phyloP scores from a whole-genome alignment of 163 green algal genomes.

The Coccomyxa subellipsoidea region DNA sequence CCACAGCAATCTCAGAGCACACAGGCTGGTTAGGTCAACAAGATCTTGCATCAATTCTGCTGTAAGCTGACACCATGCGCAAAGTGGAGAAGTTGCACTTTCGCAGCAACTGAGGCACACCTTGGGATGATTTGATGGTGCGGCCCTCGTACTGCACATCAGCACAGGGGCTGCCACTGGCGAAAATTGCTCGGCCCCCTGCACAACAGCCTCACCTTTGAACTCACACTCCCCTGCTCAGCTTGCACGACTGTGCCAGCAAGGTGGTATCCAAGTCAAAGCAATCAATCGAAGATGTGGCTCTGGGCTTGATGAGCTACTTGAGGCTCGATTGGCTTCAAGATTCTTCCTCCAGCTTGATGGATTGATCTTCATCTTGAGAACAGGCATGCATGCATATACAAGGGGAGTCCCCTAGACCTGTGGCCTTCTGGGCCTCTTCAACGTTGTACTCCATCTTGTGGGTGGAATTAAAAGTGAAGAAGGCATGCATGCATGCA shows the following conservation, averaged over 20 bases:
- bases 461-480: constrained; percentile 69
- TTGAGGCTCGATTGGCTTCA: not conserved
- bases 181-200: constrained; percentile 62
- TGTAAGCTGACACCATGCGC: too few species aligned
- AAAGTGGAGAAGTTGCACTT: too few species aligned
- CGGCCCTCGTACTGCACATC: constrained; percentile 47
- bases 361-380: too few species aligned
- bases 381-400: not conserved
- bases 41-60: too few species aligned
- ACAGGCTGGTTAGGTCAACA: not conserved
- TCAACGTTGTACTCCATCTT: constrained; percentile 78
- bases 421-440: constrained; percentile 51
- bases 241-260: too few species aligned
- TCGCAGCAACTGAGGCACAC: constrained; percentile 32
- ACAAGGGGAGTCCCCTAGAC: constrained; percentile 4
- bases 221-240: too few species aligned
- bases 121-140: constrained; percentile 45
- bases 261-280: not conserved
- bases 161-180: constrained; percentile 60
- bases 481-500: too few species aligned
- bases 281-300: not conserved
- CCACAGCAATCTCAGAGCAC: not conserved
- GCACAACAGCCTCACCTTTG: too few species aligned
- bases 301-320: not conserved
- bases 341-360: not conserved